Percentiles rank a stretch among this genome's conserved stretches.
Conservation (phyloP, 148 eudicot genomes). For the Rhododendron griersonianum region DNA sequence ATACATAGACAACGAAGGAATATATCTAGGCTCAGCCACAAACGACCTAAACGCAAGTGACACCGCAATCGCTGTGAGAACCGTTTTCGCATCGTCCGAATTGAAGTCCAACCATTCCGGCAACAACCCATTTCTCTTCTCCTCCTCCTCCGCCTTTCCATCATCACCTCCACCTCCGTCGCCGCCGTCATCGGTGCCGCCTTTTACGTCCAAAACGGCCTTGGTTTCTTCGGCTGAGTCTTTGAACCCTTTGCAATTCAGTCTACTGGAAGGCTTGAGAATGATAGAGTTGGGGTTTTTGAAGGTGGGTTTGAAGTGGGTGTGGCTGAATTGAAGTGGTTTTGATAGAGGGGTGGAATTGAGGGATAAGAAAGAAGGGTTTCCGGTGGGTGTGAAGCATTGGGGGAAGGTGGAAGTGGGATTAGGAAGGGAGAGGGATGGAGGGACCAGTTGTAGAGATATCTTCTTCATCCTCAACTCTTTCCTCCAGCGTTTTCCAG, state of each 20-base stretch:
- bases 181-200: conserved; percentile 44
- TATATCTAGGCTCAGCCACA: conserved; percentile 92
- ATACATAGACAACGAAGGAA: conserved; percentile 96
- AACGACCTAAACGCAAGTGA: conserved; percentile 86
- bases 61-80: conserved; percentile 66
- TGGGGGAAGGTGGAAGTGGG: conserved; percentile 24
- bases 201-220: conserved; percentile 27
- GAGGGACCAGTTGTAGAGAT: conserved; percentile 37
- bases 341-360: conserved; percentile 29
- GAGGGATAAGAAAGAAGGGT: conserved; percentile 29
- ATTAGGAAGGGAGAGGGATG: conserved; percentile 31
- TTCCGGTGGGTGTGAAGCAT: conserved; percentile 19
- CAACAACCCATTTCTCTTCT: conserved; percentile 38
- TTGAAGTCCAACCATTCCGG: conserved; percentile 83
- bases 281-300: conserved; percentile 28
- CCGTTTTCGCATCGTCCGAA: conserved; percentile 85
- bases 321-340: conserved; percentile 23
- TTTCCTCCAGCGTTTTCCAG: not conserved
- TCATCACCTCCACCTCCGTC: conserved; percentile 47
- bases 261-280: conserved; percentile 21
- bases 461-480: conserved; percentile 56
- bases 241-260: conserved; percentile 46
- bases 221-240: conserved; percentile 42
- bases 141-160: conserved; percentile 20
- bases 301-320: conserved; percentile 33